Evolutionary conservation across 1,284 basidiomycete genomes (phyloP).

Genomic region (Coriolopsis trogii): DNA sequence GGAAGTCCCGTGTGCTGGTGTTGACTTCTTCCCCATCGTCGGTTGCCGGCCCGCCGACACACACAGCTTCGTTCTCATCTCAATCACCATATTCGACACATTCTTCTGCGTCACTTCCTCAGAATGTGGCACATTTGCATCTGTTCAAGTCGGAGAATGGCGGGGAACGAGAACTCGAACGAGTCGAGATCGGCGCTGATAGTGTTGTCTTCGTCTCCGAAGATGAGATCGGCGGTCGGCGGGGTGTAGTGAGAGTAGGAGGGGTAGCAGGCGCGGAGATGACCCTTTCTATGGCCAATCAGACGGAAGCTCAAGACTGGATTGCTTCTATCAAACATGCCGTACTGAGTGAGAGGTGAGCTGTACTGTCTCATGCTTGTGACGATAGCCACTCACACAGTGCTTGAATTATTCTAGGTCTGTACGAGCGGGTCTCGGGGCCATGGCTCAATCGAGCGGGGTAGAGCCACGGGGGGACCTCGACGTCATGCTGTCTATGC

Average conservation of each 20-base stretch:
- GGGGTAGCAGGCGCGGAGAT: conserved; percentile 62
- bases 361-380: background rate
- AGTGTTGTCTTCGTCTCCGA: conserved; percentile 75
- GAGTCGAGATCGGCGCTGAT: conserved; percentile 72
- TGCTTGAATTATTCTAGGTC: conserved; percentile 44
- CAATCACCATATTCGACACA: conserved; percentile 17
- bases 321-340: conserved; percentile 71
- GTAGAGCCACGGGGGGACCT: conserved; percentile 74
- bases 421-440: conserved; percentile 63
- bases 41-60: conserved; percentile 35
- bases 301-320: conserved; percentile 68
- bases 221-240: conserved; percentile 63
- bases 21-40: conserved; percentile 48
- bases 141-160: conserved; percentile 62
- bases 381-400: conserved; percentile 8
- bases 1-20: conserved; percentile 67
- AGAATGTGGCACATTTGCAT: conserved; percentile 63
- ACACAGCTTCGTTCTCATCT: conserved; percentile 26
- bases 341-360: conserved; percentile 70
- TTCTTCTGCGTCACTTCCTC: conserved; percentile 25
- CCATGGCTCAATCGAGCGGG: conserved; percentile 44
- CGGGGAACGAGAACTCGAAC: conserved; percentile 70
- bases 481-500: conserved; percentile 82
- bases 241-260: conserved; percentile 67
- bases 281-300: conserved; percentile 66